Evolutionary conservation across 768 basidiomycete species (phyloP), one percentile per base, ranked within the genome.

Genomic region (Mycena haematopus): DNA sequence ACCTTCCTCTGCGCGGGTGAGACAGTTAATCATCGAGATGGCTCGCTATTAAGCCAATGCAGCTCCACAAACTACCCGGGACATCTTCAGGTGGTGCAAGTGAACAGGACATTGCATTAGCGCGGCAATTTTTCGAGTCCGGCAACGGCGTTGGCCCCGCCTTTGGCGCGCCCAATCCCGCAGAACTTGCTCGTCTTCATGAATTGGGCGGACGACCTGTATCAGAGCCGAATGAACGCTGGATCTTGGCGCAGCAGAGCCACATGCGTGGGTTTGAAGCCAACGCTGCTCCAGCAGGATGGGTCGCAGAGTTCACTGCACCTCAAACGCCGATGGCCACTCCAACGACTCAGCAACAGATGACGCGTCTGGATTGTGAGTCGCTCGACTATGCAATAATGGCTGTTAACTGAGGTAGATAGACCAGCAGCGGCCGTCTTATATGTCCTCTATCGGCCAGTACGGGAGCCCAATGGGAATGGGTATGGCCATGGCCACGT

Each of bases 11-110:
- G 84, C 89, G 44, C 79, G 86, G 67, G 92, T 92, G 60, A 63
- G 84, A 50, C 27, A 14, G 51, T 52, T 36, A 10, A 21, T 14
- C 25, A 21, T 61, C 24, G 55, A 38, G 54, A 21, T 21, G 24
- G 22, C 53, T 60, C 61, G 33, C 68, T 38, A 27, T 46, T 49
- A 31, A 60, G 27, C 31, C 27, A 5, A 35, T 50, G 2, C 65
- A 94, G 92, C 81, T 95, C 25, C 92, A 90, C 63, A 86, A 91
- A 72, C 82, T 95, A 27, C 90, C 92, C 1, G 81, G 83, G 22
- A 82, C 82, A n/a, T 76, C 84, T 0, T 72, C 79, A 19, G 66
- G 74, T 24, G 77, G 78, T 53, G 79, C 84, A 35, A 84, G 78
- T 62, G 85, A 87, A 67, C 89, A 86, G 52, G 92, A 95, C 74